Evolutionary conservation across 2,329 filamentous ascomycete genomes (phyloP).

Genomic region (Aspergillus pseudotamarii): DNA sequence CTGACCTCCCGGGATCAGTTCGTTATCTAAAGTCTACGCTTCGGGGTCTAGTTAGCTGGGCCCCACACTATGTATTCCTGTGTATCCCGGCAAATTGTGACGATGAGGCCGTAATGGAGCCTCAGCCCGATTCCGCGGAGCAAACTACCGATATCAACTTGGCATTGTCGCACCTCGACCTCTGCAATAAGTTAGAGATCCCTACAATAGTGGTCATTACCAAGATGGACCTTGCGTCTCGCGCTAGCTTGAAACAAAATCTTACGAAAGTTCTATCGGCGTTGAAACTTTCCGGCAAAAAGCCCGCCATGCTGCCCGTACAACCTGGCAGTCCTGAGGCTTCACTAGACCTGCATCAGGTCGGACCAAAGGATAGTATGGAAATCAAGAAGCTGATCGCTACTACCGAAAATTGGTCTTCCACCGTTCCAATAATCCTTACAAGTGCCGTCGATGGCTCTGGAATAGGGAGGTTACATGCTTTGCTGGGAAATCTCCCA

Average conservation of each 20-base stretch:
- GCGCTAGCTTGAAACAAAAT: constrained; percentile 67
- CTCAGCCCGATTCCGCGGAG: constrained; percentile 25
- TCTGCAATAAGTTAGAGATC: constrained; percentile 79
- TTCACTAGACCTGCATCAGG: constrained; percentile 55
- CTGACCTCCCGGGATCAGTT: constrained; percentile 89
- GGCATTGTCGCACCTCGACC: constrained; percentile 76
- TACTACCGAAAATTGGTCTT: constrained; percentile 42
- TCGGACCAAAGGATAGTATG: constrained; percentile 59
- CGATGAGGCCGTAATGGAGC: constrained; percentile 47
- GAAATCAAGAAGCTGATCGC: constrained; percentile 62
- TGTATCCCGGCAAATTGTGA: constrained; percentile 80
- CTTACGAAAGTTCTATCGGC: constrained; percentile 74
- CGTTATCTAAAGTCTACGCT: constrained; percentile 87
- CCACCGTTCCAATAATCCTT: constrained; percentile 78
- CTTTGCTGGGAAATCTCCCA: constrained; percentile 75
- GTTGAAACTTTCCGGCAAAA: constrained; percentile 74
- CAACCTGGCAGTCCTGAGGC: constrained; percentile 52
- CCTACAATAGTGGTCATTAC: constrained; percentile 84
- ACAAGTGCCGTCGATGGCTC: constrained; percentile 84
- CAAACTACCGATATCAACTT: constrained; percentile 64
- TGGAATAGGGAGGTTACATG: constrained; percentile 80
- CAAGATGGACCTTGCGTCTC: constrained; percentile 85
- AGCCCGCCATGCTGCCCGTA: constrained; percentile 68
- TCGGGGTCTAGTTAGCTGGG: constrained; percentile 90
- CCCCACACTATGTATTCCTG: constrained; percentile 88